Base-by-base conservation (phyloP, 2,329 filamentous ascomycete genomes). In the Cordyceps fumosorosea region DNA sequence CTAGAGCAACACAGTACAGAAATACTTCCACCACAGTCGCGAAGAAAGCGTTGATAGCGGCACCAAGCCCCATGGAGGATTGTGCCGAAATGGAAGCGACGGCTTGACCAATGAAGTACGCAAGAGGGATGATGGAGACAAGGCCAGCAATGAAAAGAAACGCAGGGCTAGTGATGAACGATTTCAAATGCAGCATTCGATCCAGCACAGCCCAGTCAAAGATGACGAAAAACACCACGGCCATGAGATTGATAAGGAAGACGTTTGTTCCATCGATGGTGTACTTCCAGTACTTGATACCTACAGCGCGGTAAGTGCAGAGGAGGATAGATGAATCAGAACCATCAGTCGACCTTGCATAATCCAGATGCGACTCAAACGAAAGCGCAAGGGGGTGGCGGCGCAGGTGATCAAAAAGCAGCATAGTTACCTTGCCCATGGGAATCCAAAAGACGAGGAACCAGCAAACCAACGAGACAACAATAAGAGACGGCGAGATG, bases 251-350 rank as follows among this genome's bases (percentile, higher is more conserved):
- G 80, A 99, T 97, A 67, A 99, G 85, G 77, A 99, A 98, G 72
- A 99, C 96, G 76, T 99, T 99, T 64, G 95, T 99, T 61, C 95
- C 96, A 72, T 99, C 95, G 63, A 99, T 82, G 4, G 95, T 99
- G 77, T 99, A 99, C 77, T 99, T 99, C 93, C 96, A 99, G 79
- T 99, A 99, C 74, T 93, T 93, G 67, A 87, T 81, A 14, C 95
- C 95, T 14, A 96, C 93, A 50, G 95, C 95, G 63, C 96, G 89
- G 77, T 99, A 99, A 6, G 95, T 99, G 81, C 95, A 99, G 40
- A 99, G 82, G 20, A 99, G 80, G 64, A 99, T 93, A 12, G 93
- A 93, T 18, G 89, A 89, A 52, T 91, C 89, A 22, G 89, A 86
- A 18, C 86, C 86, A 53, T 88, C 87, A 8, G 85, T 84, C 14